Evolutionary conservation across 2,329 filamentous ascomycete species (phyloP).

Genomic region (Fusarium marasasianum): DNA sequence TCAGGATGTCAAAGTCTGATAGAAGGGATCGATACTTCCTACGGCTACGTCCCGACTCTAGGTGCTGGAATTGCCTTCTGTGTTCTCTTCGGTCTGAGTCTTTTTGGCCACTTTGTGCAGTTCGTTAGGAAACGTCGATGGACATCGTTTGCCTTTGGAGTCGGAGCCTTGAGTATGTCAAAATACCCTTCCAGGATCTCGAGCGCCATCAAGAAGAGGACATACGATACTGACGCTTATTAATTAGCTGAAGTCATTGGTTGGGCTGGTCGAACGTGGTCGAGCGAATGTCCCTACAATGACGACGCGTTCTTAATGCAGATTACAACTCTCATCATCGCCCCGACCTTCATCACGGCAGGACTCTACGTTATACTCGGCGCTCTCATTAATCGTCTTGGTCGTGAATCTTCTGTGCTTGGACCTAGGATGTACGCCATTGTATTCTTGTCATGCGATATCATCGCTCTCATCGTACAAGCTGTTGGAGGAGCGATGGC

Average conservation of each 20-base stretch:
- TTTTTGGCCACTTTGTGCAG: not conserved
- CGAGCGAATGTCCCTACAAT: not conserved
- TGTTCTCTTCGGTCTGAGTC: not conserved
- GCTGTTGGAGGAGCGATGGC: not conserved
- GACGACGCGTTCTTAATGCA: not conserved
- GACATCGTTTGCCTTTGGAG: not conserved
- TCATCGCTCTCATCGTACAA: not conserved
- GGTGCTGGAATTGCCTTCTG: not conserved
- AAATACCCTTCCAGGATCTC: not conserved
- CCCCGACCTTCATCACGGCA: not conserved
- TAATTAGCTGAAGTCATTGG: not conserved
- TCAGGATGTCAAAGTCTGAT: not conserved
- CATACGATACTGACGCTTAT: rapidly evolving
- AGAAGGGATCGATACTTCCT: not conserved
- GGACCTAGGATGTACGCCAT: not conserved
- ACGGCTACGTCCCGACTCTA: not conserved
- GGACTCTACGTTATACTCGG: not conserved
- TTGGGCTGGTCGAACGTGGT: not conserved
- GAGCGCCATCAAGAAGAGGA: not conserved
- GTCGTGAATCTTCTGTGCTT: not conserved
- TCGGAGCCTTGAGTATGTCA: not conserved
- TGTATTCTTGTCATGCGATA: not conserved
- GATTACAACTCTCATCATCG: not conserved
- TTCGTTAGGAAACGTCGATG: not conserved
- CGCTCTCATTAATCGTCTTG: not conserved